Percentiles rank a stretch among this genome's conserved stretches.
Evolutionary conservation across 2,329 filamentous ascomycete species (phyloP).

Genomic region (Bipolaris sorokiniana): DNA sequence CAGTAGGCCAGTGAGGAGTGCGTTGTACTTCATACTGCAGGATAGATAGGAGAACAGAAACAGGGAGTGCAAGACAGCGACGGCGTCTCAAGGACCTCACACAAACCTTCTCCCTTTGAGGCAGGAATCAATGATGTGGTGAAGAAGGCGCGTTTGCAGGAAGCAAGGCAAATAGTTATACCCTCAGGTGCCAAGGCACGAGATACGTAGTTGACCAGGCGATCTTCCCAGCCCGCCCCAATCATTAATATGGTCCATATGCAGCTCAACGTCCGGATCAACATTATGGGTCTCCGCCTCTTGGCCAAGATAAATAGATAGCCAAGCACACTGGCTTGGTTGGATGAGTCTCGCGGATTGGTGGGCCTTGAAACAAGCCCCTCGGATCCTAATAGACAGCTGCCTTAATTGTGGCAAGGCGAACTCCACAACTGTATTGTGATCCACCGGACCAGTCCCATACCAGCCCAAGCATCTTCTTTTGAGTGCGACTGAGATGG

Average conservation of each 20-base stretch:
- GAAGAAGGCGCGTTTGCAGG: background rate
- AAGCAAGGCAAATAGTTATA: constrained; percentile 2
- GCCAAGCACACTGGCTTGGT: background rate
- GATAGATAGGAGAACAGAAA: background rate
- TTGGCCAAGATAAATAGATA: background rate
- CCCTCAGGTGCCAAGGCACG: constrained; percentile 5
- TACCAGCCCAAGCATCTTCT: background rate
- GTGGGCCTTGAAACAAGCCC: background rate
- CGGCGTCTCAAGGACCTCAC: background rate
- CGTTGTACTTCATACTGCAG: constrained; percentile 37
- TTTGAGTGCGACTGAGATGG: background rate
- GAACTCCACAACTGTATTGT: background rate
- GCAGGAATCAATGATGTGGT: background rate
- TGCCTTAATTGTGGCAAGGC: background rate
- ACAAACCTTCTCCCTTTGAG: background rate
- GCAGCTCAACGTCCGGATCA: background rate
- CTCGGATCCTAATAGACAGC: background rate
- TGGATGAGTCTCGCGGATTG: background rate
- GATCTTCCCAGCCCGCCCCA: constrained; percentile 2
- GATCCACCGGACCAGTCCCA: background rate
- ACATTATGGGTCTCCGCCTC: background rate
- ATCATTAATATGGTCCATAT: background rate
- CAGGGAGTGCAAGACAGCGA: background rate
- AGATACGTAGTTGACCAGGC: background rate
- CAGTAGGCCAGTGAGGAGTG: constrained; percentile 43